phyloP scores from a whole-genome alignment of 768 basidiomycete genomes.

The Tephrocybe sp. region DNA sequence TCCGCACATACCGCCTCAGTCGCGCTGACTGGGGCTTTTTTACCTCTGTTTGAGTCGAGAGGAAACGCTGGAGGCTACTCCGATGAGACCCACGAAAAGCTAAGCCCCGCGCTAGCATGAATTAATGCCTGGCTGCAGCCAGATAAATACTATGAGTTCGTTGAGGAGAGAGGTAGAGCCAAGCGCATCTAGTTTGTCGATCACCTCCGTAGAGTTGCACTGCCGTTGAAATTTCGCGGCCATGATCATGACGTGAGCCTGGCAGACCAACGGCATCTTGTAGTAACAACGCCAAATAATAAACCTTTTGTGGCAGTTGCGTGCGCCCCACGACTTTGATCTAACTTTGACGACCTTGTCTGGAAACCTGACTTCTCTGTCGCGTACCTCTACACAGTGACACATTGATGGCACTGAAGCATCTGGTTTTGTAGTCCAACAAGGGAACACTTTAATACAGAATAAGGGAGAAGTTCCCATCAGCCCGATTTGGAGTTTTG shows the following conservation, averaged over 20 bases:
- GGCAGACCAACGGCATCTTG: constrained; percentile 2
- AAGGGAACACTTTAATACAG: constrained; percentile 12
- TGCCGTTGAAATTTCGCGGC: constrained; percentile 2
- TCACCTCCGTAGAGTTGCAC: neutral
- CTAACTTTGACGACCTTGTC: neutral
- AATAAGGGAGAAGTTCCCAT: constrained; percentile 5
- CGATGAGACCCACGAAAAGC: neutral
- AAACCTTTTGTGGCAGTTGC: neutral
- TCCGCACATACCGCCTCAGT: constrained; percentile 21
- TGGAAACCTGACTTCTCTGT: neutral
- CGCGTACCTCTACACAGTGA: neutral
- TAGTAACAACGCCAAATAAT: constrained; percentile 7
- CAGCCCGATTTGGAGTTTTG: constrained; percentile 1
- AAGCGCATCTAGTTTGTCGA: constrained; percentile 5
- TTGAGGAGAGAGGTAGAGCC: neutral
- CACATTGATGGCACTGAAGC: neutral
- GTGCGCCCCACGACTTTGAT: neutral
- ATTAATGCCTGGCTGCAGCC: neutral
- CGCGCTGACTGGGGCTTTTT: constrained; percentile 6
- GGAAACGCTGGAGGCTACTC: constrained; percentile 1
- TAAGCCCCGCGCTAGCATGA: constrained; percentile 2
- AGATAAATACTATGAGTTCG: neutral
- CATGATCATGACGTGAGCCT: constrained; percentile 10
- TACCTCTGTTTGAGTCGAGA: neutral
- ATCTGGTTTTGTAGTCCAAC: constrained; percentile 1